Conservation (phyloP, 345 rosid species). For the Turnera subulata region DNA sequence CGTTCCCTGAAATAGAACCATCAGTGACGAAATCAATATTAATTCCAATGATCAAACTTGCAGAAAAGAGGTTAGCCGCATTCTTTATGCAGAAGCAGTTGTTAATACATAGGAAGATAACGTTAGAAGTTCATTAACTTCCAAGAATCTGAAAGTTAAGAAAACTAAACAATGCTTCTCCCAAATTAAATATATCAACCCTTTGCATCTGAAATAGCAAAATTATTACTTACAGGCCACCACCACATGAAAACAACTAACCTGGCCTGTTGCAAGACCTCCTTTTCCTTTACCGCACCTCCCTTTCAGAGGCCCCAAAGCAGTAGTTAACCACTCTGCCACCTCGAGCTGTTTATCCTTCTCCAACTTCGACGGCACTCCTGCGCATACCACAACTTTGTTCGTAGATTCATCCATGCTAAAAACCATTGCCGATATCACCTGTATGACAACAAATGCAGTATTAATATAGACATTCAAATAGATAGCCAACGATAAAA, state of each 20-base stretch:
- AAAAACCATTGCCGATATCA: constrained; percentile 78
- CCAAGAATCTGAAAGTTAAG: too few species aligned
- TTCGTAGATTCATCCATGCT: constrained; percentile 77
- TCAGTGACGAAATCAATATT: not conserved
- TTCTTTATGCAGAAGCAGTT: too few species aligned
- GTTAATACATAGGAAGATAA: too few species aligned
- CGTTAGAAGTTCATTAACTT: too few species aligned
- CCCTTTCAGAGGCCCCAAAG: constrained; percentile 80
- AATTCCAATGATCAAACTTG: not conserved
- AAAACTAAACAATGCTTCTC: not conserved
- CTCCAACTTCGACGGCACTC: constrained; percentile 66
- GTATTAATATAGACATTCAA: not conserved
- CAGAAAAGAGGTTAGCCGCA: too few species aligned
- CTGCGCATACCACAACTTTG: constrained; percentile 89
- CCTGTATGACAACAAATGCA: constrained; percentile 43
- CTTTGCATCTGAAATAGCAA: not conserved
- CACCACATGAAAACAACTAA: constrained; percentile 20
- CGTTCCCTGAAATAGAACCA: constrained; percentile 55
- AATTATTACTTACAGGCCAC: not conserved
- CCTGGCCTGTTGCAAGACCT: constrained; percentile 97
- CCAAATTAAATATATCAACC: not conserved
- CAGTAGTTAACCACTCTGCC: constrained; percentile 80
- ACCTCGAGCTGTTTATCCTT: constrained; percentile 62
- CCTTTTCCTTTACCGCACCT: constrained; percentile 86
- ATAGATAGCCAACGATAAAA: not conserved